phyloP scores from a whole-genome alignment of 495 filamentous ascomycete genomes.

The Glonium stellatum region DNA sequence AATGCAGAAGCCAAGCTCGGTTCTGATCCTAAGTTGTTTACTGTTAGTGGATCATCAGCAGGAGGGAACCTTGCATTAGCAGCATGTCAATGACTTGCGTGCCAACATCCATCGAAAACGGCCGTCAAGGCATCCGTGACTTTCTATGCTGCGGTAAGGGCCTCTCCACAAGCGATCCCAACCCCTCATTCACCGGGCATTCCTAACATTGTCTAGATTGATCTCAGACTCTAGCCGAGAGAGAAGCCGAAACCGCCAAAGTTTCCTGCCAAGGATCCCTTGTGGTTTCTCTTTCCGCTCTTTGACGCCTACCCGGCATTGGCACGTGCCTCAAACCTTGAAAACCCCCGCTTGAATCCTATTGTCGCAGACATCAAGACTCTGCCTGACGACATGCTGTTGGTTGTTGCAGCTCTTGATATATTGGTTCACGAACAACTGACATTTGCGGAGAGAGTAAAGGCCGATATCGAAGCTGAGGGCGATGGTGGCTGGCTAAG shows the following conservation, averaged over 20 bases:
- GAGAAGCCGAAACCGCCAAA: constrained; percentile 32
- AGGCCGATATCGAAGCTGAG: constrained; percentile 14
- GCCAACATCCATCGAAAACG: constrained; percentile 5
- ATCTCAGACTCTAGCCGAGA: no score
- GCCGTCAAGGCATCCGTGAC: constrained; percentile 8
- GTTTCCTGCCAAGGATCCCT: constrained; percentile 31
- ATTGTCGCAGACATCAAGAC: constrained; percentile 22
- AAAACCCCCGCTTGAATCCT: constrained; percentile 24
- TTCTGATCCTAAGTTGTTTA: constrained; percentile 29
- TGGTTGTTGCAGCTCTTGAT: constrained; percentile 27
- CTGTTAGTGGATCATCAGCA: constrained; percentile 31
- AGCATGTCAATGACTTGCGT: constrained; percentile 10
- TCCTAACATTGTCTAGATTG: no score
- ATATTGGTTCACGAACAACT: constrained; percentile 32
- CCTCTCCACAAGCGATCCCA: neutral
- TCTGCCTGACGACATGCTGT: constrained; percentile 27
- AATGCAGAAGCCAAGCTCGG: constrained; percentile 27
- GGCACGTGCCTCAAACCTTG: constrained; percentile 10
- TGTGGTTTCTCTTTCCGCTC: constrained; percentile 30
- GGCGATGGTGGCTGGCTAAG: constrained; percentile 2
- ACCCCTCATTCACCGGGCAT: no score
- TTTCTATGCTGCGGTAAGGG: neutral
- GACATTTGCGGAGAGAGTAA: constrained; percentile 25
- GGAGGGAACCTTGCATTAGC: constrained; percentile 34
- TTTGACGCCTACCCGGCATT: constrained; percentile 32